Base-by-base conservation (phyloP, 2,329 filamentous ascomycete genomes). In the Cladosporium sp. region DNA sequence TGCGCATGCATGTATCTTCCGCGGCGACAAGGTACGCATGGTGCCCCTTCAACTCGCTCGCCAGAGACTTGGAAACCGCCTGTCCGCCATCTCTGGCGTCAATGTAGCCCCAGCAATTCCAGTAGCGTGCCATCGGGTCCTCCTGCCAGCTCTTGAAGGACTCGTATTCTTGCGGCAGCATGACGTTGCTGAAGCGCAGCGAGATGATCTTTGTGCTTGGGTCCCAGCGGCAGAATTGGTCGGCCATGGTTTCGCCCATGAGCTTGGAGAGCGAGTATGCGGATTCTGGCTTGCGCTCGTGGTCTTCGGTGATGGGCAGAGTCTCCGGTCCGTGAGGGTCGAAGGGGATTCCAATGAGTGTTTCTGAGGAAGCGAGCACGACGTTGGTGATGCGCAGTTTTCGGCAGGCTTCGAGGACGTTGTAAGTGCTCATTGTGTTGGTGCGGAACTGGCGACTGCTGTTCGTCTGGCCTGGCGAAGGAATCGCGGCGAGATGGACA, bases 31-130 rank as follows among this genome's bases (percentile, higher is more conserved):
- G 26, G 54, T 70, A 71, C 48, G 69, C 68, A 13, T 70, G 67
- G 28, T 71, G 69, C 25, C 69, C 69, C 49, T 66, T 71, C 39
- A 43, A 61, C 28, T 68, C 39, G 51, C 67, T 68, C 26, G 65
- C 65, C 59, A 71, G 26, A 13, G 69, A 69, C 46, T 68, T 66
- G 28, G 63, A 59, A 10, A 71, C 69, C 8, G 68, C 64, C 59
- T 71, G 69, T 23, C 63, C 69, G 34, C 69, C 69, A 21, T 71
- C 69, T 26, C 69, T 62, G 5, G 69, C 69, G 65, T 68, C 68
- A 28, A 70, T 70, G 62, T 70, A 71, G 8, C 69, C 68, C 69
- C 69, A 70, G 64, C 69, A 71, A 49, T 71, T 71, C 69, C 69
- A 71, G 65, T 71, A 71, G 14, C 69, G 58, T 34, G 49, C 36